Conservation (phyloP, 768 basidiomycete genomes). For the Auricularia sp. region DNA sequence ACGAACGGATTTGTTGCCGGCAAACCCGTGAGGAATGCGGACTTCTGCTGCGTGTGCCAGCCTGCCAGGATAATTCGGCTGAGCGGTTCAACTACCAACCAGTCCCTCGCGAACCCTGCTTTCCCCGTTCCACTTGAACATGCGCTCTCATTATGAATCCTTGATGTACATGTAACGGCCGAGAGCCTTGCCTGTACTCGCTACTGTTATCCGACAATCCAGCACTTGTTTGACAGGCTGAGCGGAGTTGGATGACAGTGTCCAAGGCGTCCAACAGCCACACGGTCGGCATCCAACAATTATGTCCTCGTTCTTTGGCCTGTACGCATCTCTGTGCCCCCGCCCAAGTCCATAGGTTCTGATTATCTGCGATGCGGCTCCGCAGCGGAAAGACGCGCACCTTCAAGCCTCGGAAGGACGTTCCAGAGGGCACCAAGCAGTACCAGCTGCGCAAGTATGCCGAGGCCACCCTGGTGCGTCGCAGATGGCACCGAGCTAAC, state of each 20-base stretch:
- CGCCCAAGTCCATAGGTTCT: conserved; percentile 4
- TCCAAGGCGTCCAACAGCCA: no score
- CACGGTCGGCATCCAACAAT: no score
- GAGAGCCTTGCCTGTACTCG: background rate
- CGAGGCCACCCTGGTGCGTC: conserved; percentile 77
- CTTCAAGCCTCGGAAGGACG: conserved; percentile 92
- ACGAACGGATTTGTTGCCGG: no score
- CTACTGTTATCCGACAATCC: background rate
- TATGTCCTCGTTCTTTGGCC: conserved; percentile 85
- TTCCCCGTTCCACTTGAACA: no score
- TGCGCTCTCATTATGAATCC: no score
- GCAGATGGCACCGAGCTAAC: background rate
- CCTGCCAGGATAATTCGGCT: no score
- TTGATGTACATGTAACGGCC: background rate
- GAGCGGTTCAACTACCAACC: no score
- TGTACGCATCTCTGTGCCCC: conserved; percentile 41
- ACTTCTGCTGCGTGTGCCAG: no score
- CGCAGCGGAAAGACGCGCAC: conserved; percentile 81
- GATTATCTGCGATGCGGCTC: background rate
- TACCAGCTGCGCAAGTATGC: conserved; percentile 97
- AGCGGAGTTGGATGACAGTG: no score
- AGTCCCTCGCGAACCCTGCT: no score
- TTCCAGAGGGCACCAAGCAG: conserved; percentile 93
- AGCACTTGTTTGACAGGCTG: background rate
- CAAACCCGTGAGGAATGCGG: no score